Base-by-base conservation (phyloP, 1,284 basidiomycete species). In the Cryptococcus sp. region DNA sequence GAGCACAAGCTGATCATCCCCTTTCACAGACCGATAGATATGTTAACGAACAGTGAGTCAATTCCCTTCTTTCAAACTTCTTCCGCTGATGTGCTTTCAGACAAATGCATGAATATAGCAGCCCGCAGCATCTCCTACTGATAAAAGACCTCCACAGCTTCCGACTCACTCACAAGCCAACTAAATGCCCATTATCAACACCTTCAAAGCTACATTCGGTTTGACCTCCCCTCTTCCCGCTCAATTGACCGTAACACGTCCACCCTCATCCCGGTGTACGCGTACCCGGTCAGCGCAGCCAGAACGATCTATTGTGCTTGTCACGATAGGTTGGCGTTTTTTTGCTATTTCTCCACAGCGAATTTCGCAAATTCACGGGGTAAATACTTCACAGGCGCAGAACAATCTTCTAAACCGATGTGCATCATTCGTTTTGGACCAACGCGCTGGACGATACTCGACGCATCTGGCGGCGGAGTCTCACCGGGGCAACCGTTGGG, bases 331-430 rank as follows among this genome's bases (percentile, higher is more conserved):
- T 32, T 60, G 55, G 56, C 63, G 64, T 66, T 72, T 53, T 58
- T 73, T 73, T 73, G 71, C 67, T 68, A 68, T 69, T 47, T 57
- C 55, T 58, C 56, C 58, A 49, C 56, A 58, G 55, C 50, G 30
- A 47, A 32, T 10, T 59, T 58, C 56, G 23, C 23, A 52, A 32
- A 41, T 36, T 59, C 45, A 65, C 64, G 57, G 61, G 60, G 57
- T 52, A 52, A 63, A 58, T 71, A 67, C 72, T 74, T 74, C 72
- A 74, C 72, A 72, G 72, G 66, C 68, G 70, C 60, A 57, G 67
- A 63, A 72, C 67, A 74, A 43, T 23, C 23, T 23, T 23, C 23
- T 23, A 23, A 23, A 23, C 23, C 23, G 23, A 23, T 23, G 23
- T 23, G 23, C 23, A 23, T 23, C 23, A 23, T 23, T 23, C 23